These are phyloP conservation scores for Plasmodium blacklocki DNA, from an alignment of 169 alveolate species.

Conservation along the genomic window DNA sequence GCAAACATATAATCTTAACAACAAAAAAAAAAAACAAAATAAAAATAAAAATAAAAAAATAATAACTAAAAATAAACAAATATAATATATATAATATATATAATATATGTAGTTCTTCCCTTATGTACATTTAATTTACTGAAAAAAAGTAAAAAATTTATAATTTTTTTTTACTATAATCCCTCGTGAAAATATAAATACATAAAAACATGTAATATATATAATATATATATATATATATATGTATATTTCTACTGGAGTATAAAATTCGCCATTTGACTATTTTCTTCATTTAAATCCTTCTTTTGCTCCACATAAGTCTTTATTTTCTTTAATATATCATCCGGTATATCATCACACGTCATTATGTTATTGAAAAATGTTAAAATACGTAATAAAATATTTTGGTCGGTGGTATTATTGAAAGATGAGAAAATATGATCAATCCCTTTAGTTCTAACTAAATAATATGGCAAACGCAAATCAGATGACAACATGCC, in stretches of 20 bases:
- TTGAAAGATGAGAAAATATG: slow-evolving; percentile 48
- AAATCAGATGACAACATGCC: slow-evolving; percentile 68
- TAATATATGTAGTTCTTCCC: too few species aligned
- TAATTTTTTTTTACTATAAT: too few species aligned
- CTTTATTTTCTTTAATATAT: slow-evolving; percentile 19
- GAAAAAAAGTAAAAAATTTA: too few species aligned
- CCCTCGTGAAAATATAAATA: too few species aligned
- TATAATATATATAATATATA: too few species aligned
- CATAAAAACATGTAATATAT: neutral
- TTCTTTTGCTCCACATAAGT: slow-evolving; percentile 21
- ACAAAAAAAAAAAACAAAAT: too few species aligned
- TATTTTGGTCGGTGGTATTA: slow-evolving; percentile 45
- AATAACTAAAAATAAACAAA: too few species aligned
- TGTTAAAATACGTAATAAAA: slow-evolving; percentile 71
- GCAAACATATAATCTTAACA: too few species aligned
- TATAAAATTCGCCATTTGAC: slow-evolving; percentile 58
- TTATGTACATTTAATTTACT: too few species aligned
- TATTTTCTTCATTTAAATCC: slow-evolving; percentile 54
- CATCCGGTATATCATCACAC: slow-evolving; percentile 47
- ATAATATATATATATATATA: slow-evolving; percentile 1
- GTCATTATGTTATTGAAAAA: slow-evolving; percentile 59
- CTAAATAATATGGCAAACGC: slow-evolving; percentile 64
- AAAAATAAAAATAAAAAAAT: too few species aligned
- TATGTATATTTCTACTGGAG: slow-evolving; percentile 14
- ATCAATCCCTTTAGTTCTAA: slow-evolving; percentile 42